A percentile compares a stretch with the other conserved stretches of the same genome.
Evolutionary conservation across 2,329 filamentous ascomycete genomes (phyloP).

Genomic region (Venturiaceae sp.): DNA sequence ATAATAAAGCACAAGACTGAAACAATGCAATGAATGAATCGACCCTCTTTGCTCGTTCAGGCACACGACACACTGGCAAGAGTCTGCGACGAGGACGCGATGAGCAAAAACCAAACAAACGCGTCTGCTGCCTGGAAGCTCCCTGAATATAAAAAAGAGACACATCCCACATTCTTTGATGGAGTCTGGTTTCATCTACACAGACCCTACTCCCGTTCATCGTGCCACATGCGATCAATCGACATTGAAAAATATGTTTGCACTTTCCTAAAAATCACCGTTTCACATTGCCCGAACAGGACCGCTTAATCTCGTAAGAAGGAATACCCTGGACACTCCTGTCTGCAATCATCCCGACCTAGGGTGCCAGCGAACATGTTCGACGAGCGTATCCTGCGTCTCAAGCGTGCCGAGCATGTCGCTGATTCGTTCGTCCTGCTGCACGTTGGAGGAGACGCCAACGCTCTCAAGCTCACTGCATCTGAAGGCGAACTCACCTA

Average conservation of each 20-base stretch:
- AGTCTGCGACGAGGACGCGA: no score
- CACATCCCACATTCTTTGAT: neutral
- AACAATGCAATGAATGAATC: no score
- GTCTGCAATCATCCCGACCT: neutral
- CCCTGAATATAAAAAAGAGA: no score
- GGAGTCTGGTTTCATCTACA: neutral
- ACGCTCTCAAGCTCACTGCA: slow-evolving; percentile 2
- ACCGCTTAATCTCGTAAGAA: neutral
- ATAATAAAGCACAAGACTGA: no score
- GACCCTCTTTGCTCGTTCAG: no score
- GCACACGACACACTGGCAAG: no score
- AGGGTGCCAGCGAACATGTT: neutral
- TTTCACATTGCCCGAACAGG: neutral
- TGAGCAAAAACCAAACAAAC: no score
- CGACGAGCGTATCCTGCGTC: neutral
- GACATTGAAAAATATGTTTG: neutral
- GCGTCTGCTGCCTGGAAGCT: no score
- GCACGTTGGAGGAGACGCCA: neutral
- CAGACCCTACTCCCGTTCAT: neutral
- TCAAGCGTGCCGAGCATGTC: neutral
- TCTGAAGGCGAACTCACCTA: neutral
- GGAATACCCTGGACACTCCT: neutral
- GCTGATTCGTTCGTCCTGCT: neutral
- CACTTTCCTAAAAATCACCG: neutral
- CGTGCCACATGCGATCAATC: neutral